Evolutionary conservation across 2,329 filamentous ascomycete species (phyloP), one percentile per base, ranked within the genome.

Genomic region (Pezicula radicicola): DNA sequence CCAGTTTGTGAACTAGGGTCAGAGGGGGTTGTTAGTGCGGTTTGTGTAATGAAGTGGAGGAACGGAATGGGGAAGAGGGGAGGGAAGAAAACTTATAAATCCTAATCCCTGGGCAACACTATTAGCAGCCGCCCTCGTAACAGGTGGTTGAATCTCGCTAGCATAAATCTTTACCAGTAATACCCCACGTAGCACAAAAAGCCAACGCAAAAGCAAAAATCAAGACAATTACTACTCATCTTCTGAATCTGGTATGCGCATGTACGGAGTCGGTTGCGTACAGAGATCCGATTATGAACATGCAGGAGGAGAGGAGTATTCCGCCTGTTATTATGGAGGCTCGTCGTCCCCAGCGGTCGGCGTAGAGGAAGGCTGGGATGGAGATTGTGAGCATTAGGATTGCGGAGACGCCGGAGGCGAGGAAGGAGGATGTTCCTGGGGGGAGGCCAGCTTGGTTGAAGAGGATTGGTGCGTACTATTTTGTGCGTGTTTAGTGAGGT

Each of bases 321-420:
- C 80, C 83, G 53, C 76, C 81, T 2, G 69, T 69, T 41, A 85
- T 72, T 36, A 76, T 75, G 5, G 75, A 78, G 7, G 74, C 76
- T 4, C 80, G 74, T 6, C 81, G 72, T 8, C 79, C 79, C 74
- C 79, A 81, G 55, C 72, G 72, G 54, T 85, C 81, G 1, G 78
- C 76, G n/a, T 78, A 72, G 27, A 82, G 66, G 53, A 79, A 71
- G 1, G 76, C 80, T 0, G 80, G 79, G 18, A 84, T 72, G 0
- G 80, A 80, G 44, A 78, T 70, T 16, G 70, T 68, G 13, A 84
- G 70, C 63, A 84, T 83, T 3, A 82, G 65, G 2, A 84, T 72
- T 0, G 75, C 79, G 0, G 80, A 82, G 8, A 85, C 70, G 0
- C 81, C 81, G 0, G 81, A 84, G 1, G 81, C 82, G 2, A 85